phyloP scores from a whole-genome alignment of 805 yeast species.

The Grigorovia transvaalensis region DNA sequence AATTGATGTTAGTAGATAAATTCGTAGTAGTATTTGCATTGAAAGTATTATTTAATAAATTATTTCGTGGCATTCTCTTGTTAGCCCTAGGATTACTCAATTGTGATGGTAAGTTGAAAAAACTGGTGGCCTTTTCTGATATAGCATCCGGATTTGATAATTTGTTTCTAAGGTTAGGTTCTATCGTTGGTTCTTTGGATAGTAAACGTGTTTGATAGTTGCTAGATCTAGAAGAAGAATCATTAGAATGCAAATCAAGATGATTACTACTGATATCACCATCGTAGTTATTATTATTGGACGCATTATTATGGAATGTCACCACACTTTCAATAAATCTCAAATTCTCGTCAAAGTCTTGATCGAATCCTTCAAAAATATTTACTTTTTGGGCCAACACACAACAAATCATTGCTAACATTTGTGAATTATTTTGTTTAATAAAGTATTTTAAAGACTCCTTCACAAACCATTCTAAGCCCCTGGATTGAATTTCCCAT shows the following conservation, averaged over 20 bases:
- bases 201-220: background rate
- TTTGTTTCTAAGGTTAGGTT: background rate
- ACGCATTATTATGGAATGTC: constrained; percentile 10
- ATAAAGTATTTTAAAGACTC: constrained; percentile 59
- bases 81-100: background rate
- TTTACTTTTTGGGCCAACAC: constrained; percentile 32
- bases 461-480: constrained; percentile 53
- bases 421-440: constrained; percentile 57
- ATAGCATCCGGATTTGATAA: background rate
- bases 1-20: background rate
- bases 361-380: background rate
- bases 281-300: background rate
- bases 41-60: no score
- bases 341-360: background rate
- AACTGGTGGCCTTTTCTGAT: background rate
- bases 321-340: constrained; percentile 14
- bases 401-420: constrained; percentile 84
- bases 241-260: background rate
- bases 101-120: background rate
- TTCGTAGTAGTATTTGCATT: background rate
- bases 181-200: background rate
- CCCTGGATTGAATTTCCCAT: constrained; percentile 81
- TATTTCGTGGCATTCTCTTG: background rate
- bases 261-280: background rate
- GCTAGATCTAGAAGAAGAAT: background rate